phyloP scores from a whole-genome alignment of 2,329 filamentous ascomycete genomes.

The Sarocladium kiliense region DNA sequence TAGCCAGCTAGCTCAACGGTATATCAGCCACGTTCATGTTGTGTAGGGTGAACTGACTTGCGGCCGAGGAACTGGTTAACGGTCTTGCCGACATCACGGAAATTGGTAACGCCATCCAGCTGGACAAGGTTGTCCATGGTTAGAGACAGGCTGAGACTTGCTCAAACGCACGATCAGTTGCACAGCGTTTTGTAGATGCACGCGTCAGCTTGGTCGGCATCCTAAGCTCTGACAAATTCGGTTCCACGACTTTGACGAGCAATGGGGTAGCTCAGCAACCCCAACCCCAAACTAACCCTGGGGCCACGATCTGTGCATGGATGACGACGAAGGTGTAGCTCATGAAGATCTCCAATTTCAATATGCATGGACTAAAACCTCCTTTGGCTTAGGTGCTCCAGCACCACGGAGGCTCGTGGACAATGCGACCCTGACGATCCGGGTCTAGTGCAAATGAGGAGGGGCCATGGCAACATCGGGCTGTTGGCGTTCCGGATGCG shows the following conservation, averaged over 20 bases:
- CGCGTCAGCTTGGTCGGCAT: neutral
- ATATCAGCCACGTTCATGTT: too few relatives aligned
- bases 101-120: slow-evolving; percentile 54
- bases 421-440: slow-evolving; percentile 7
- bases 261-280: neutral
- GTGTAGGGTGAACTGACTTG: slow-evolving; percentile 36
- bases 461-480: neutral
- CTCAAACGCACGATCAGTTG: neutral
- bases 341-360: neutral
- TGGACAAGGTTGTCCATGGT: slow-evolving; percentile 10
- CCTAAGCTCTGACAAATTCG: neutral
- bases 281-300: neutral
- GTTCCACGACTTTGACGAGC: neutral
- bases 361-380: neutral
- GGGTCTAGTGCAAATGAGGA: neutral
- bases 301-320: too few relatives aligned
- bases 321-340: too few relatives aligned
- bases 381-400: neutral
- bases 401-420: neutral
- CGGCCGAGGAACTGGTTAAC: slow-evolving; percentile 55
- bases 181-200: neutral
- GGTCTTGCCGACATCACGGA: slow-evolving; percentile 68
- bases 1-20: neutral
- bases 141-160: neutral
- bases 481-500: neutral